Percentiles rank a stretch among this genome's conserved stretches.
phyloP scores from a whole-genome alignment of 2,329 filamentous ascomycete species.

The Lachnellula cervina region DNA sequence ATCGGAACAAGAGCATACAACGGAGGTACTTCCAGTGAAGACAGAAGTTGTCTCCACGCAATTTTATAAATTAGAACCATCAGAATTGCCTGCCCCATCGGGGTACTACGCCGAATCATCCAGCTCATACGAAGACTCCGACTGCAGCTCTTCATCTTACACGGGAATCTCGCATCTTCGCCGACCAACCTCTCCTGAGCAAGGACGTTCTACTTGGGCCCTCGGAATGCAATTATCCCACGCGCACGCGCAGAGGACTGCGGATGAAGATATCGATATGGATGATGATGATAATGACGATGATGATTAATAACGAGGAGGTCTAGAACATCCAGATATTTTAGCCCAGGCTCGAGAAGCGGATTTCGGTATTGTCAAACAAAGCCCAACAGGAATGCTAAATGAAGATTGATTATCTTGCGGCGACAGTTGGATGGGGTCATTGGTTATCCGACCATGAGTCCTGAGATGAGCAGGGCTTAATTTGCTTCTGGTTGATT shows the following conservation, averaged over 20 bases:
- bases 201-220: background rate
- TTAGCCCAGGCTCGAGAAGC: slow-evolving; percentile 14
- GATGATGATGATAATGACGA: slow-evolving; percentile 16
- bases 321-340: slow-evolving; percentile 18
- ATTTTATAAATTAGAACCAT: slow-evolving; percentile 13
- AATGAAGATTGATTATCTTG: slow-evolving; percentile 6
- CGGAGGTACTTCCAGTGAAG: slow-evolving; percentile 10
- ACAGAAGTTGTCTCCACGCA: slow-evolving; percentile 17
- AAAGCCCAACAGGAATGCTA: slow-evolving; percentile 20
- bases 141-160: slow-evolving; percentile 5
- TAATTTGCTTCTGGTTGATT: background rate
- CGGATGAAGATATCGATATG: slow-evolving; percentile 8
- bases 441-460: slow-evolving; percentile 11
- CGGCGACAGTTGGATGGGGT: slow-evolving; percentile 11
- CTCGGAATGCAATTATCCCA: background rate
- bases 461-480: background rate
- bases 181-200: background rate
- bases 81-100: slow-evolving; percentile 18
- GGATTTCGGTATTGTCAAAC: slow-evolving; percentile 14
- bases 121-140: slow-evolving; percentile 11
- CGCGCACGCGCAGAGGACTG: background rate
- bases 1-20: background rate
- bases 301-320: slow-evolving; percentile 13
- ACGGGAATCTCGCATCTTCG: background rate
- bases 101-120: slow-evolving; percentile 12